These are phyloP conservation scores for Quercus suber DNA, from an alignment of 306 rosid species.

Conservation along the genomic window DNA sequence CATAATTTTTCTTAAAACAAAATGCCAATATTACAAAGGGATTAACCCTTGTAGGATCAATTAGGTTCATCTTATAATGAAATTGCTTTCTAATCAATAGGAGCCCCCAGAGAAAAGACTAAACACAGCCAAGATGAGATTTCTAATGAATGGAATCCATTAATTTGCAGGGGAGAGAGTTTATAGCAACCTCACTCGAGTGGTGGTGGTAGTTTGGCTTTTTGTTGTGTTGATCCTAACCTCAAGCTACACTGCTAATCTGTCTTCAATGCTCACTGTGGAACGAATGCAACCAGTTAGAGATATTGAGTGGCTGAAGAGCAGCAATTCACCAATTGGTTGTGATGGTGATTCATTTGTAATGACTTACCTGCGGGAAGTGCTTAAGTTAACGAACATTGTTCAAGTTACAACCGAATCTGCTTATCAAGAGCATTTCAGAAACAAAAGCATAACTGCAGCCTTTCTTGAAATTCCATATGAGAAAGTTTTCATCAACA, in stretches of 20 bases:
- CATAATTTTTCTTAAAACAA: no score
- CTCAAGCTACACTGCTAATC: conserved; percentile 75
- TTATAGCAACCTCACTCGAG: no score
- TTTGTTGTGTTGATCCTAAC: conserved; percentile 45
- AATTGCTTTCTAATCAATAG: no score
- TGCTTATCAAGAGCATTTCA: conserved; percentile 20
- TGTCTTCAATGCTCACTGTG: conserved; percentile 61
- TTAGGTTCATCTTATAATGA: no score
- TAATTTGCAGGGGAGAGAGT: no score
- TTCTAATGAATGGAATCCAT: no score
- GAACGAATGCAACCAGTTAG: conserved; percentile 16
- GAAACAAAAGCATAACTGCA: conserved; percentile 36
- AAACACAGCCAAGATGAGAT: no score
- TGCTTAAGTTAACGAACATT: conserved; percentile 34
- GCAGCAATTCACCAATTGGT: conserved; percentile 42
- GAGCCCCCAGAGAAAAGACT: no score
- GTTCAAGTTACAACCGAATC: conserved; percentile 12
- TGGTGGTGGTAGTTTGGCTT: no score
- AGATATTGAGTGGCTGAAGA: conserved; percentile 46
- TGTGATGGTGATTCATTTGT: conserved; percentile 47
- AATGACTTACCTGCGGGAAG: conserved; percentile 34
- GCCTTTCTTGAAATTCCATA: conserved; percentile 77
- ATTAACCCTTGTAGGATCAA: no score
- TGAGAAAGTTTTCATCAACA: conserved; percentile 41
- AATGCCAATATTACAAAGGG: no score